These are phyloP conservation scores for Rhizopogon vesiculosus DNA, from an alignment of 768 basidiomycete species.

Conservation along the genomic window DNA sequence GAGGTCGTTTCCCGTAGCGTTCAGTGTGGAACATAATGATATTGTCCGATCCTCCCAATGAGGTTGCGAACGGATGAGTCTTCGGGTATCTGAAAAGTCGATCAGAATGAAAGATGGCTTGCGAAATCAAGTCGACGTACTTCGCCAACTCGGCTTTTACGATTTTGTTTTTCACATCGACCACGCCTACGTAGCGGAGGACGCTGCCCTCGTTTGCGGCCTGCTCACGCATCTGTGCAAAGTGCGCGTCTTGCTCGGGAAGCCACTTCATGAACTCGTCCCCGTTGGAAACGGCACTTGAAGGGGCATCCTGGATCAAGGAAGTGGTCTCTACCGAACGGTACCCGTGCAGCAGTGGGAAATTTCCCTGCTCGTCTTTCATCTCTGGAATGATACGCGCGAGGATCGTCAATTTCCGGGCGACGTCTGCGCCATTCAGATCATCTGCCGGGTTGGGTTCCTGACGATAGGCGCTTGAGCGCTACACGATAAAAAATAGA, in stretches of 20 bases:
- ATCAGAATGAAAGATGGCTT: neutral
- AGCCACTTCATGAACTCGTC: slow-evolving; percentile 80
- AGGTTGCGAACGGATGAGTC: slow-evolving; percentile 92
- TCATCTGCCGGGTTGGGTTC: slow-evolving; percentile 98
- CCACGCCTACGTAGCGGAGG: slow-evolving; percentile 89
- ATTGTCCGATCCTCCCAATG: slow-evolving; percentile 94
- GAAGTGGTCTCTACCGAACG: slow-evolving; percentile 77
- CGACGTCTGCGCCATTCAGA: slow-evolving; percentile 94
- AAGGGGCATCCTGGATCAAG: slow-evolving; percentile 76
- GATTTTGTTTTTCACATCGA: slow-evolving; percentile 67
- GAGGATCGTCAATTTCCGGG: slow-evolving; percentile 94
- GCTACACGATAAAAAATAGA: neutral
- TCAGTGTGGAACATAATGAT: slow-evolving; percentile 97
- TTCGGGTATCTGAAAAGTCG: slow-evolving; percentile 63
- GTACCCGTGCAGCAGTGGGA: slow-evolving; percentile 68
- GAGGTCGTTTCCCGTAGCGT: slow-evolving; percentile 81
- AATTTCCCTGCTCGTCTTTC: neutral
- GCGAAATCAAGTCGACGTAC: slow-evolving; percentile 41
- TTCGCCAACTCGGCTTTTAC: slow-evolving; percentile 88
- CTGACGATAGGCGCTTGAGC: slow-evolving; percentile 32
- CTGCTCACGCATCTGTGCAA: slow-evolving; percentile 68
- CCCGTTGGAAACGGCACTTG: slow-evolving; percentile 54
- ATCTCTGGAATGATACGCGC: slow-evolving; percentile 65
- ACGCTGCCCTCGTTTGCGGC: slow-evolving; percentile 81
- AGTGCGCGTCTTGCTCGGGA: slow-evolving; percentile 78